These are phyloP conservation scores for Fusarium papillatum DNA, from an alignment of 2,329 filamentous ascomycete genomes.

Conservation along the genomic window DNA sequence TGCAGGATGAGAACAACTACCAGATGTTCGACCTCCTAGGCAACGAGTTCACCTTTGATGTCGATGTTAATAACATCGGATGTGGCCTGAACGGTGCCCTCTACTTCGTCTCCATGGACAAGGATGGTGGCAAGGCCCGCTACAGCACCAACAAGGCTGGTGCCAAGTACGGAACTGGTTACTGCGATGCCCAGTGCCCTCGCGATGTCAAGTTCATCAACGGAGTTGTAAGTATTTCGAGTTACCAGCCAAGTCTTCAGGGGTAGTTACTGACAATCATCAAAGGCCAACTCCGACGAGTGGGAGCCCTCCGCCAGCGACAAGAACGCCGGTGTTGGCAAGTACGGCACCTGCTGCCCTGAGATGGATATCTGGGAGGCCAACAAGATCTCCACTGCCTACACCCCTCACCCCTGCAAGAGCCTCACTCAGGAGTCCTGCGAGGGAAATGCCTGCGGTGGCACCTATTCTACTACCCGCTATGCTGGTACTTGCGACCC, in stretches of 20 bases:
- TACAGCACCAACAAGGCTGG: slow-evolving; percentile 65
- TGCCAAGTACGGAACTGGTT: slow-evolving; percentile 73
- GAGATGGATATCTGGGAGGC: slow-evolving; percentile 77
- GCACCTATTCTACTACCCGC: slow-evolving; percentile 64
- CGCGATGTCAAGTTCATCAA: slow-evolving; percentile 70
- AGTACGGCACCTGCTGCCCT: slow-evolving; percentile 69
- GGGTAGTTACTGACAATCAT: slow-evolving; percentile 44
- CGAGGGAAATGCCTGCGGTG: slow-evolving; percentile 64
- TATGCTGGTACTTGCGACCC: slow-evolving; percentile 76
- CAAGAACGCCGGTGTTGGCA: slow-evolving; percentile 65
- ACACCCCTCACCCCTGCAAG: slow-evolving; percentile 76
- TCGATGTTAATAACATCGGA: slow-evolving; percentile 76
- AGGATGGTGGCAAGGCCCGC: slow-evolving; percentile 66
- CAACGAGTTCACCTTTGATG: slow-evolving; percentile 80
- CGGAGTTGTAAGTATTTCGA: slow-evolving; percentile 54
- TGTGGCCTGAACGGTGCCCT: slow-evolving; percentile 81
- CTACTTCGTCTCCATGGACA: slow-evolving; percentile 75
- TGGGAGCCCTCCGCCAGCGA: slow-evolving; percentile 67
- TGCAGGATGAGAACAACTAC: slow-evolving; percentile 73
- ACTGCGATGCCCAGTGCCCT: slow-evolving; percentile 67
- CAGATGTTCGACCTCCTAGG: slow-evolving; percentile 75
- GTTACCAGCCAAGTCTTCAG: neutral
- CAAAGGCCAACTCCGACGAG: slow-evolving; percentile 64
- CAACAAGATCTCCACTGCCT: slow-evolving; percentile 74
- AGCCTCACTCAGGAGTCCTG: slow-evolving; percentile 64